These are phyloP conservation scores for Globisporangium polare DNA, from an alignment of 352 stramenopile genomes.

Conservation along the genomic window DNA sequence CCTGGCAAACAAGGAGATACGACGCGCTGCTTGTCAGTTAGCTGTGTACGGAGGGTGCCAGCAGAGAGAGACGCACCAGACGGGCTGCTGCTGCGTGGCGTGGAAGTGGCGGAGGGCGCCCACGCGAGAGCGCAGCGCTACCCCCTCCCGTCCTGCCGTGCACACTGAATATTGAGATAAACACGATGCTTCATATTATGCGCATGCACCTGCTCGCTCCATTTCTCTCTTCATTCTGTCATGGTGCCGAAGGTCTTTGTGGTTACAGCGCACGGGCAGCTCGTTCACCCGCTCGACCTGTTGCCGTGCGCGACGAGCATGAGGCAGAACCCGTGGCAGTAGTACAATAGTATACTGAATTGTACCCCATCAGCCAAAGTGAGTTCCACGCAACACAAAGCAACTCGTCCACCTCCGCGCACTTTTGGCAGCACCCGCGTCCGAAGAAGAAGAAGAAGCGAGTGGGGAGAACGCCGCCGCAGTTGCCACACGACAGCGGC, in stretches of 20 bases:
- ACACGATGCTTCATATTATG: conserved; percentile 2
- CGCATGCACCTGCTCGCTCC: not conserved
- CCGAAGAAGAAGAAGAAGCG: not conserved
- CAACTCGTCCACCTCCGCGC: not conserved
- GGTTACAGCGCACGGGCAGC: no score
- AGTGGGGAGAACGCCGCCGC: not conserved
- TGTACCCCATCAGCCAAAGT: not conserved
- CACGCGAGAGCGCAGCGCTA: not conserved
- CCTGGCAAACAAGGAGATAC: conserved; percentile 7
- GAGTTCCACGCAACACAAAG: not conserved
- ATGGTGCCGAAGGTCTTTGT: not conserved
- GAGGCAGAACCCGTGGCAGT: no score
- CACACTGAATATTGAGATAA: not conserved
- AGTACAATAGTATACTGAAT: not conserved
- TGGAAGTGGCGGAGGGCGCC: conserved; percentile 36
- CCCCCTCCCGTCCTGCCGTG: not conserved
- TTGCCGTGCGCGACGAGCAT: no score
- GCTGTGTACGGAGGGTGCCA: not conserved
- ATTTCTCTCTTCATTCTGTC: not conserved
- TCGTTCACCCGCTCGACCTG: not conserved
- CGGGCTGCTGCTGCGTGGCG: conserved; percentile 41
- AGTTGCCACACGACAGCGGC: not conserved
- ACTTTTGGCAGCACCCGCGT: not conserved
- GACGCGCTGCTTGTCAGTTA: not conserved
- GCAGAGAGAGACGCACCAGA: conserved; percentile 26